Evolutionary conservation across 306 rosid species (phyloP), one percentile per base, ranked within the genome.

Genomic region (Elaeagnus macrophylla): DNA sequence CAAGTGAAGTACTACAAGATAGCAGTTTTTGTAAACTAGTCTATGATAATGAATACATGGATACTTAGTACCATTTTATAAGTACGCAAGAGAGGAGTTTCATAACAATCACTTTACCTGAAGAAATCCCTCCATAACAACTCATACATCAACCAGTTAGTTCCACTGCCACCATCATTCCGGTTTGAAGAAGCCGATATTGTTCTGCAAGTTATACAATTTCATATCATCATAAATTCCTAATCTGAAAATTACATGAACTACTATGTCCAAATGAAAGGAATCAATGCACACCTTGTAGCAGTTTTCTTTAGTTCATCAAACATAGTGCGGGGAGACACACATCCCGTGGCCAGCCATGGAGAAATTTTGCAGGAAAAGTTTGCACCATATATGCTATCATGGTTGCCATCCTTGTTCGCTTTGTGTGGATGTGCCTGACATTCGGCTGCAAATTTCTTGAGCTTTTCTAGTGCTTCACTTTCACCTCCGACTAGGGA

Each of bases 91-190:
- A 50, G 7, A 12, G 32, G 36, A 53, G 25, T 11, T 7, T 9
- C 43, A 39, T 47, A 15, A 58, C 15, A 51, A 11, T 44, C 37
- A 18, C 42, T 61, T 67, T 80, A 91, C 99, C 99, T 87, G 74
- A 91, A 91, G 89, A 91, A 91, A 71, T 91, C 99, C 89, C 99
- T 84, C 96, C 96, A 87, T 56, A 87, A 60, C 64, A 91, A 79
- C 77, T 91, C 96, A 72, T 66, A 82, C 93, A 82, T 77, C 80
- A 91, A 73, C 99, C 96, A 87, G 72, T 82, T 81, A 57, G 78
- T 65, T 72, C 99, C 99, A 9, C 56, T 66, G 64, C 81, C 89
- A 60, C 93, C 80, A 49, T 73, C 73, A 47, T 78, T 77, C 67
- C 47, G 57, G 63, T 55, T 77, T 45, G 81, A 69, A 19, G 87